A percentile compares a stretch with the other conserved stretches of the same genome.
These are phyloP conservation scores for Malus sieversii DNA, from an alignment of 306 rosid species.

Conservation along the genomic window DNA sequence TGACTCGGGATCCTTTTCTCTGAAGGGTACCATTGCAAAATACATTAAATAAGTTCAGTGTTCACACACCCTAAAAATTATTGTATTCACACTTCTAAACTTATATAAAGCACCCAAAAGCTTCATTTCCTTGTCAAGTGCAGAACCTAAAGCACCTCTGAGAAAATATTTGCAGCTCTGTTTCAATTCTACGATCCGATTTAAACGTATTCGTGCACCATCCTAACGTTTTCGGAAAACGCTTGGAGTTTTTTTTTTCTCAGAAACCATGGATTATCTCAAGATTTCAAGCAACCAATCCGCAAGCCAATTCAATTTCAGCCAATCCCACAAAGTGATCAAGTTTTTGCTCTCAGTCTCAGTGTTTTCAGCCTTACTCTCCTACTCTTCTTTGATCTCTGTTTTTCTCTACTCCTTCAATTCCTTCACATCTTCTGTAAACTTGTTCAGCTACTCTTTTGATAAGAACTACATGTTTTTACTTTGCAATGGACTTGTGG, in stretches of 20 bases:
- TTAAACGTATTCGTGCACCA: background rate
- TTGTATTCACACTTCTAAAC: background rate
- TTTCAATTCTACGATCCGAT: background rate
- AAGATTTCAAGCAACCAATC: background rate
- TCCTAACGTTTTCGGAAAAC: background rate
- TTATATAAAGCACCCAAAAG: background rate
- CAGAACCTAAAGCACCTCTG: background rate
- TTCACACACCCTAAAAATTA: background rate
- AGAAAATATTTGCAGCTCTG: background rate
- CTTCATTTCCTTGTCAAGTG: background rate
- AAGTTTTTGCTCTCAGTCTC: constrained; percentile 36
- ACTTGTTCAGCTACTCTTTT: constrained; percentile 16
- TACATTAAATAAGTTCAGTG: background rate
- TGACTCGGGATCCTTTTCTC: background rate
- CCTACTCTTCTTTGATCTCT: constrained; percentile 18
- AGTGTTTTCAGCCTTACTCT: constrained; percentile 19
- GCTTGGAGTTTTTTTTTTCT: background rate
- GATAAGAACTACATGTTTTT: constrained; percentile 58
- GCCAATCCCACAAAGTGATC: constrained; percentile 15
- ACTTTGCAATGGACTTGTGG: constrained; percentile 57
- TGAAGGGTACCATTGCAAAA: background rate
- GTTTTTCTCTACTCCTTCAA: constrained; percentile 21
- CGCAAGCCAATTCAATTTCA: background rate
- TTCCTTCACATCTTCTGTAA: constrained; percentile 17
- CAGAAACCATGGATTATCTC: constrained; percentile 8